phyloP scores from a whole-genome alignment of 352 stramenopile genomes.

The Blastocystis sp. region DNA sequence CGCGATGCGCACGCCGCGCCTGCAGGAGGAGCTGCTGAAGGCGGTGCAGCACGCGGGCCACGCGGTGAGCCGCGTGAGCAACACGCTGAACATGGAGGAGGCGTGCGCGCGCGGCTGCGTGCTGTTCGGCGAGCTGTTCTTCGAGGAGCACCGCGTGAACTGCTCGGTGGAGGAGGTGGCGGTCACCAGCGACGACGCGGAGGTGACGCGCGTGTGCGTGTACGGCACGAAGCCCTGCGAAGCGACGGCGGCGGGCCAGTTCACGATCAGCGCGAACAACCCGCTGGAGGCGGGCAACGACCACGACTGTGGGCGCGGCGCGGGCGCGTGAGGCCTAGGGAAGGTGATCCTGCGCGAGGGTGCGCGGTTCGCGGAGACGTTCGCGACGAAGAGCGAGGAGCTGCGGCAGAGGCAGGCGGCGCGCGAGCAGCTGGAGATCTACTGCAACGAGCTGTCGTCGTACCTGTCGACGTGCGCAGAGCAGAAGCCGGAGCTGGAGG shows the following conservation, averaged over 20 bases:
- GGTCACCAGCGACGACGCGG: not conserved
- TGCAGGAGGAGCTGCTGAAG: slow-evolving; percentile 3
- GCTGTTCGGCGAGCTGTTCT: slow-evolving; percentile 41
- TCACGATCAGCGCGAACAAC: not conserved
- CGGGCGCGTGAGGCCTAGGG: slow-evolving; percentile 1
- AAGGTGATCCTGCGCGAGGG: slow-evolving; percentile 11
- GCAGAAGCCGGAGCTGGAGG: not conserved
- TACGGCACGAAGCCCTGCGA: slow-evolving; percentile 2
- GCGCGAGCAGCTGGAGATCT: not conserved
- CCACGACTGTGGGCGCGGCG: slow-evolving; percentile 40
- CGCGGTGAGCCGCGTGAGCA: slow-evolving; percentile 2
- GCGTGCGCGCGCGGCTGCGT: slow-evolving; percentile 52
- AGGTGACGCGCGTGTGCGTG: not conserved
- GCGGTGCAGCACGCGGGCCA: slow-evolving; percentile 23
- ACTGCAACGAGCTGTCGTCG: not conserved
- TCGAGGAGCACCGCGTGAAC: slow-evolving; percentile 15
- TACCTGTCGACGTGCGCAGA: not conserved
- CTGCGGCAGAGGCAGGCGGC: not conserved
- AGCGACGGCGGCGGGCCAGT: not conserved
- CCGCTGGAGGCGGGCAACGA: not conserved
- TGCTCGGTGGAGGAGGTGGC: not conserved
- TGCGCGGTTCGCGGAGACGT: not conserved
- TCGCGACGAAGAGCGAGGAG: slow-evolving; percentile 21
- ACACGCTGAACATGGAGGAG: slow-evolving; percentile 40
- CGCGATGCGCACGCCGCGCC: slow-evolving; percentile 22